These are phyloP conservation scores for Arabidopsis suecica DNA, from an alignment of 345 rosid genomes.

Conservation along the genomic window DNA sequence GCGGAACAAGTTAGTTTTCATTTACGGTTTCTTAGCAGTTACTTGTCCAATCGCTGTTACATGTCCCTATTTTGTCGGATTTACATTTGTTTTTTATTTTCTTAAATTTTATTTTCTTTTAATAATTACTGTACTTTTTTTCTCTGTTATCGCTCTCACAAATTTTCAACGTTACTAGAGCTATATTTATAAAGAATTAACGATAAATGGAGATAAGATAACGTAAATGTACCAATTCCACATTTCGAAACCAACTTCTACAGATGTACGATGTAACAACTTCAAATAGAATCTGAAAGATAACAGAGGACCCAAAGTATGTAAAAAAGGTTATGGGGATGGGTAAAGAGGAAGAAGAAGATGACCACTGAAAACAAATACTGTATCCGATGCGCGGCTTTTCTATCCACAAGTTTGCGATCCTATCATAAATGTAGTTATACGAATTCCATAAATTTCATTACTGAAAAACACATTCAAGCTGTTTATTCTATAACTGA, in stretches of 20 bases:
- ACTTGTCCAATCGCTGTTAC: conserved; percentile 32
- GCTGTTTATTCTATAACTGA: conserved; percentile 39
- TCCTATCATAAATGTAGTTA: conserved; percentile 31
- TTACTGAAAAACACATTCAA: conserved; percentile 22
- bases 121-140: background rate
- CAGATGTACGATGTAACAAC: conserved; percentile 32
- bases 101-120: background rate
- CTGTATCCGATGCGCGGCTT: conserved; percentile 31
- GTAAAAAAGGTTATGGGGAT: conserved; percentile 2
- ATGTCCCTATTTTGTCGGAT: conserved; percentile 14
- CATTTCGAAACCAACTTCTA: conserved; percentile 24
- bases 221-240: conserved; percentile 29
- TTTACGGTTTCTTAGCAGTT: conserved; percentile 30
- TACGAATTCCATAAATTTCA: conserved; percentile 14
- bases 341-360: conserved; percentile 9
- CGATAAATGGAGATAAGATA: background rate
- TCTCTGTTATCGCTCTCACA: background rate
- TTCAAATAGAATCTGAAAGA: conserved; percentile 28
- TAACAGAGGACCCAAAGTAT: conserved; percentile 26
- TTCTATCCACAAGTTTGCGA: conserved; percentile 43
- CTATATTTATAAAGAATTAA: background rate
- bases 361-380: conserved; percentile 24
- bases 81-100: background rate
- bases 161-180: background rate
- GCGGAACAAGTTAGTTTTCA: conserved; percentile 25